Base-by-base conservation (phyloP, 495 filamentous ascomycete genomes). In the Elaphomyces granulatus region DNA sequence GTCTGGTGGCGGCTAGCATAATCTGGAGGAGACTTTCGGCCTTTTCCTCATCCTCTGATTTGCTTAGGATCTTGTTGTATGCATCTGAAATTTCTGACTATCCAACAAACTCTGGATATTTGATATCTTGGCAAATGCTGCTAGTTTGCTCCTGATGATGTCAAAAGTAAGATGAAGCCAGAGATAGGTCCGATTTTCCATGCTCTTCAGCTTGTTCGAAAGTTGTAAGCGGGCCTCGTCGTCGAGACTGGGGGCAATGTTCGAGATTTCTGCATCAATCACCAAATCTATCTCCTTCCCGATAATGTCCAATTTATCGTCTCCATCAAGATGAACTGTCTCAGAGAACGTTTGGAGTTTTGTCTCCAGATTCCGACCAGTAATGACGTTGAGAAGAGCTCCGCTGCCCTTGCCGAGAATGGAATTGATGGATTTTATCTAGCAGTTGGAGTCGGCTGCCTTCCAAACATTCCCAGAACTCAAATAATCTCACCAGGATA, bases 371-470 rank as follows among this genome's bases (percentile, higher is more conserved):
- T 57, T 19, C 1, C 26, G 64, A 46, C 67, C 67, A 0, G 69
- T 74, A 1, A 72, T 32, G 15, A 73, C 49, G 35, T 71, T 64
- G 40, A 68, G 70, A 3, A 71, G 23, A 17, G 52, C 49, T 6
- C 17, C 17, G 15, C 39, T 19, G 36, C n/a, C n/a, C n/a, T n/a
- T n/a, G n/a, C n/a, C n/a, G n/a, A n/a, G n/a, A n/a, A 26, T 52
- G 42, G 16, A 50, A 38, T 3, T 23, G 36, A 8, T 17, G 40
- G 10, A 48, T 32, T 16, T 39, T 33, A 36, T 50, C 23, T 6
- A 54, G 52, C n/a, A 59, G 18, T 16, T 40, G 18, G 8, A 21
- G 15, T 36, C 42, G 45, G 20, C 42, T 38, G 8, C 26, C 8
- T 20, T 55, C 44, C 15, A 45, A 34, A 41, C 56, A 57, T 49